A percentile compares a stretch with the other conserved stretches of the same genome.
phyloP scores from a whole-genome alignment of 352 stramenopile species.

The Phytopythium montanum region DNA sequence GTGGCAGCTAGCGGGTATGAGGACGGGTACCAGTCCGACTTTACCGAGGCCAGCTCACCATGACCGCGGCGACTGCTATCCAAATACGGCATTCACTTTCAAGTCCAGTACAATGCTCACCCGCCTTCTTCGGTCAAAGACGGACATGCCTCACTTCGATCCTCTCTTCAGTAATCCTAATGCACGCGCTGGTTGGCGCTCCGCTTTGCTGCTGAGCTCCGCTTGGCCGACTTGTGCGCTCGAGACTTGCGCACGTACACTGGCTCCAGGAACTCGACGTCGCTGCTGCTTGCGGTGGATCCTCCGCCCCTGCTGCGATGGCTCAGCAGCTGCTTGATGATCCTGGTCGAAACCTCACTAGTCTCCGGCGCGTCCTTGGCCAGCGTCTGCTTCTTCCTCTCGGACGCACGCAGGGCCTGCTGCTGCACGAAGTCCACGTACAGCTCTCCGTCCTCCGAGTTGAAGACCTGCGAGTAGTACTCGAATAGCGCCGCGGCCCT shows the following conservation, averaged over 20 bases:
- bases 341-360: background rate
- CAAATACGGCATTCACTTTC: background rate
- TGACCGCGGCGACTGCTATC: background rate
- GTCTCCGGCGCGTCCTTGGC: constrained; percentile 12
- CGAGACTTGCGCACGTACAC: constrained; percentile 38
- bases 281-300: constrained; percentile 18
- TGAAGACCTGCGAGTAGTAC: constrained; percentile 70
- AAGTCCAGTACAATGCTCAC: background rate
- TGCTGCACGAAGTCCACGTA: constrained; percentile 46
- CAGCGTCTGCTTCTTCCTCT: constrained; percentile 21
- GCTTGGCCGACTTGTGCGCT: constrained; percentile 12
- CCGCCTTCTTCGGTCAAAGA: background rate
- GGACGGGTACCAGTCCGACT: constrained; percentile 22
- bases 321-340: constrained; percentile 34
- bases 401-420: constrained; percentile 16
- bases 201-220: constrained; percentile 2
- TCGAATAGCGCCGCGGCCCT: constrained; percentile 46
- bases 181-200: constrained; percentile 14
- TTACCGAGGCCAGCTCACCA: constrained; percentile 11
- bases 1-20: background rate
- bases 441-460: constrained; percentile 52
- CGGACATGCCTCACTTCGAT: background rate
- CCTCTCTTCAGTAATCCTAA: constrained; percentile 1
- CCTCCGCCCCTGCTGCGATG: constrained; percentile 16
- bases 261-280: constrained; percentile 55